Percentiles rank a stretch among this genome's conserved stretches.
Conservation (phyloP, 768 basidiomycete species). For the Rhodotorula taiwanensis region DNA sequence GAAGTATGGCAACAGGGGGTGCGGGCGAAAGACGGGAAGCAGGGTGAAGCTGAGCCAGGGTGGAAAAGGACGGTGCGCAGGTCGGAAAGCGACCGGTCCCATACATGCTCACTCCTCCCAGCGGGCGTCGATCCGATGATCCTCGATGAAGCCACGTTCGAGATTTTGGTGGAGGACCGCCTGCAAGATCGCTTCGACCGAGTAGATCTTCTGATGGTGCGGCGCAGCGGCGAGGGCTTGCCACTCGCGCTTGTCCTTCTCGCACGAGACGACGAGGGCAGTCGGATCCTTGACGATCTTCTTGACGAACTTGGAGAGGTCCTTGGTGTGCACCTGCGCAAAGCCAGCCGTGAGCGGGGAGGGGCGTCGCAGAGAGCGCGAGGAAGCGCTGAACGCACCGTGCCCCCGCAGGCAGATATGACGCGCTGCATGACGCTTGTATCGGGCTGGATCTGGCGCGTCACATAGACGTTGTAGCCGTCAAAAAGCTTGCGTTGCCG, state of each 20-base stretch:
- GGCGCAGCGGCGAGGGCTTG: conserved; percentile 12
- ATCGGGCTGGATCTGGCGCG: conserved; percentile 58
- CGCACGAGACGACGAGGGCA: conserved; percentile 14
- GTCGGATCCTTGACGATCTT: conserved; percentile 5
- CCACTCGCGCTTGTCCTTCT: conserved; percentile 17
- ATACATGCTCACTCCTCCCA: not conserved
- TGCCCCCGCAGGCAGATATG: conserved; percentile 62
- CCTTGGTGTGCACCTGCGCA: conserved; percentile 3
- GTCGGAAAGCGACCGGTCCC: too few species aligned
- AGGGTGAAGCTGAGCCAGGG: too few species aligned
- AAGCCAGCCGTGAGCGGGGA: not conserved
- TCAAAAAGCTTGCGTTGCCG: conserved; percentile 58
- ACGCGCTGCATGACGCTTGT: conserved; percentile 58
- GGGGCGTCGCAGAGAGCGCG: not conserved
- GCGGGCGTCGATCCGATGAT: conserved; percentile 11
- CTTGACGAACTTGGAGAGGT: conserved; percentile 10
- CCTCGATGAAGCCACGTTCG: conserved; percentile 3
- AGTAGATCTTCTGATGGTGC: conserved; percentile 14
- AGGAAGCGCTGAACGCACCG: conserved; percentile 49
- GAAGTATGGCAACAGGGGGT: too few species aligned
- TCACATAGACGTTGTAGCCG: conserved; percentile 67
- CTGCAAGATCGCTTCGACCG: conserved; percentile 27
- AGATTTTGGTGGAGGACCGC: conserved; percentile 15
- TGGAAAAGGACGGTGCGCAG: too few species aligned
- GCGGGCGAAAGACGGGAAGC: too few species aligned